phyloP scores from a whole-genome alignment of 495 filamentous ascomycete species.

The Clohesyomyces aquaticus region DNA sequence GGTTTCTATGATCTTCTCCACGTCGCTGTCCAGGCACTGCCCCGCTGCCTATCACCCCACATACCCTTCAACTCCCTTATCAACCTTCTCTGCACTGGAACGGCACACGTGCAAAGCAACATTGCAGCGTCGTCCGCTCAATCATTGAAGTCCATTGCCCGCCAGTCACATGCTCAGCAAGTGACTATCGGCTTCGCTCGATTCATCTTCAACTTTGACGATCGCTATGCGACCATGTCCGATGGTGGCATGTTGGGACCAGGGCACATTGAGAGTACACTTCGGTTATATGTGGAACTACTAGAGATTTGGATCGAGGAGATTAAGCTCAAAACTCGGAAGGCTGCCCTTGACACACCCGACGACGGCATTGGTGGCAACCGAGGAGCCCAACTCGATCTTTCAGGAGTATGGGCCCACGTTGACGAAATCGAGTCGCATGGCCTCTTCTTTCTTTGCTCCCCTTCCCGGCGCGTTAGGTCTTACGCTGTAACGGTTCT shows the following conservation, averaged over 20 bases:
- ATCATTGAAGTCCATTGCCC: conserved; percentile 91
- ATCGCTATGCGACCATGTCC: conserved; percentile 94
- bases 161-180: conserved; percentile 90
- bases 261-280: conserved; percentile 91
- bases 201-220: conserved; percentile 98
- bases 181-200: conserved; percentile 95
- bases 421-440: conserved; percentile 97
- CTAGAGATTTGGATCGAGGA: conserved; percentile 97
- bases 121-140: conserved; percentile 91
- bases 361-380: conserved; percentile 62
- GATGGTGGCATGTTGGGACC: conserved; percentile 96
- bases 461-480: conserved; percentile 85
- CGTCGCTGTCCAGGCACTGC: conserved; percentile 92
- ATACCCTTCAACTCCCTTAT: conserved; percentile 93
- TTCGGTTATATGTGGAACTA: conserved; percentile 90
- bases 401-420: conserved; percentile 83
- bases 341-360: conserved; percentile 64
- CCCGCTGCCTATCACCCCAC: conserved; percentile 85
- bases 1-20: conserved; percentile 95
- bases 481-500: conserved; percentile 90
- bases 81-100: conserved; percentile 94
- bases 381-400: conserved; percentile 74
- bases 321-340: conserved; percentile 82
- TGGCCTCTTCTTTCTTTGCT: conserved; percentile 97
- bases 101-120: conserved; percentile 89